Evolutionary conservation across 345 rosid genomes (phyloP), one percentile per base, ranked within the genome.

Genomic region (Populus pruinosa): DNA sequence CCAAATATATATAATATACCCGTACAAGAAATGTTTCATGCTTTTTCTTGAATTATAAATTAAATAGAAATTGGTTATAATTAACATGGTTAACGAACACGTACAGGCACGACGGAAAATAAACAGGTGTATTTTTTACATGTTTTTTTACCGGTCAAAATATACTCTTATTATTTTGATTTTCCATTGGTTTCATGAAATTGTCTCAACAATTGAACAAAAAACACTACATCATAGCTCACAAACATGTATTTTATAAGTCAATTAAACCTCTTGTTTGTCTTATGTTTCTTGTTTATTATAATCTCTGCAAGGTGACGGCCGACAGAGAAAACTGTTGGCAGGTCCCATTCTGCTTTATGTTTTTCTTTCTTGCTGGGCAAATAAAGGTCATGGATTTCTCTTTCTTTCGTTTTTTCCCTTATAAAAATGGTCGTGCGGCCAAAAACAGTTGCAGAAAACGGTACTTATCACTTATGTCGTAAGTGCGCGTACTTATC

Each of bases 401-500:
- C 1, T n/a, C 21, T 21, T 20, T 8, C 8, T 20, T 55, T 23
- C 21, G 8, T 56, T 41, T 9, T 8, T 8, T 9, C 10, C 9
- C 43, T 0, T 41, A 10, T 41, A n/a, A 56, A 23, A n/a, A 2
- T 7, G 10, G 25, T 21, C 10, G 4, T 2, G 25, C 9, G 20
- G 6, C 10, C 9, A 3, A 21, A 4, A 13, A 21, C 23, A 4
- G 8, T 49, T 49, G 20, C 21, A 5, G 17, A 49, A 2, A 18
- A 21, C 0, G 8, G 11, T 1, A 7, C 25, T 3, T 2, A 8
- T 55, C 13, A 55, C 62, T 55, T 55, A 21, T 55, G 1, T 20
- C 13, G 20, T 55, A 21, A 55, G 27, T 2, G 0, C 3, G 0
- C 0, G 0, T 21, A 55, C 62, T 55, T 55, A 55, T 49, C 55